Percentiles rank a stretch among this genome's conserved stretches.
phyloP scores from a whole-genome alignment of 108 stramenopile species.

The Nitzschia sp. region DNA sequence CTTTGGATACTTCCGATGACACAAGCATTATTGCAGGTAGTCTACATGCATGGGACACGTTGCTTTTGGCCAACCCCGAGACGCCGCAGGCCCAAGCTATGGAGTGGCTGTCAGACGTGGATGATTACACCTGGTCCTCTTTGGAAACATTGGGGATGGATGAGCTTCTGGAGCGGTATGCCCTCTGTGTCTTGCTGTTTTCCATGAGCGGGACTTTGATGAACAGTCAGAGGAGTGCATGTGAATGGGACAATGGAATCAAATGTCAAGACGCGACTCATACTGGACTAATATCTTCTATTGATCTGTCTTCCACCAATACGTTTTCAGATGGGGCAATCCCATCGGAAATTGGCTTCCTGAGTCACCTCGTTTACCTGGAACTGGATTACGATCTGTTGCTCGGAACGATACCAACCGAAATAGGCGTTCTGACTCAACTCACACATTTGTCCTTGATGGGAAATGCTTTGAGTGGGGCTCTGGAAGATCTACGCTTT shows the following conservation, averaged over 20 bases:
- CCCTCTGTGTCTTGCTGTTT: slow-evolving; percentile 13
- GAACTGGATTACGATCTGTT: slow-evolving; percentile 30
- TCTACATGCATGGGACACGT: too few species aligned
- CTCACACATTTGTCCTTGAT: slow-evolving; percentile 5
- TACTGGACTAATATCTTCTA: neutral
- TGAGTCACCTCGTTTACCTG: slow-evolving; percentile 14
- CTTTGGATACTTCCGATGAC: too few species aligned
- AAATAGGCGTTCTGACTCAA: slow-evolving; percentile 27
- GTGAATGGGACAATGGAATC: slow-evolving; percentile 35
- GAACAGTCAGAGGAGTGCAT: slow-evolving; percentile 23
- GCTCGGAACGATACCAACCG: slow-evolving; percentile 43
- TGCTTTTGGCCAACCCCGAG: slow-evolving; percentile 8
- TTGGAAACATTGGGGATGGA: neutral
- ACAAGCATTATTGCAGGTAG: too few species aligned
- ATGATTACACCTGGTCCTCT: slow-evolving; percentile 2
- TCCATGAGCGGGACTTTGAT: slow-evolving; percentile 9
- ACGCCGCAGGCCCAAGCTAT: slow-evolving; percentile 38
- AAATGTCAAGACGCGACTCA: neutral
- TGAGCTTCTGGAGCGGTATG: slow-evolving; percentile 30
- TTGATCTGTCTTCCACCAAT: neutral
- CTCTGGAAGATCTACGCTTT: slow-evolving; percentile 35
- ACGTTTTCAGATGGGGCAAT: slow-evolving; percentile 1
- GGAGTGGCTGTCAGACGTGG: slow-evolving; percentile 22
- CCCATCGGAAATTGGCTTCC: slow-evolving; percentile 16
- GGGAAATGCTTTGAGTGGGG: slow-evolving; percentile 8